Conservation (phyloP, 441 rosid species). For the Gossypium schwendimanii region DNA sequence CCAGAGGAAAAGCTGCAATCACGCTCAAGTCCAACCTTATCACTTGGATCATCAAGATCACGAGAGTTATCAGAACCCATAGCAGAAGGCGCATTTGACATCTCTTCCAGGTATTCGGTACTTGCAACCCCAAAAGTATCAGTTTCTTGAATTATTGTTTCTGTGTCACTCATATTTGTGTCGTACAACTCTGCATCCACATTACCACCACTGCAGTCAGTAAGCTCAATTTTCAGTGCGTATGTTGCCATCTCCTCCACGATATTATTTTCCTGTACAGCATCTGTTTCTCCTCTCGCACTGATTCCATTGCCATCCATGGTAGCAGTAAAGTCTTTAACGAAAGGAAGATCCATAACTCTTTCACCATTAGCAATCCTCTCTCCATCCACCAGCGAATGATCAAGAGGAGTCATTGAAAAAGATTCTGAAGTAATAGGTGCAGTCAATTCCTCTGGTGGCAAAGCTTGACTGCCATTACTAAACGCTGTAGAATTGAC, state of each 20-base stretch:
- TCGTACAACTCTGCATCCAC: constrained; percentile 12
- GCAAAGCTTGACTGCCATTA: neutral
- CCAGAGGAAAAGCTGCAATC: neutral
- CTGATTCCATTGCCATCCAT: neutral
- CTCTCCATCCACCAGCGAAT: constrained; percentile 6
- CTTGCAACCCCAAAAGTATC: neutral
- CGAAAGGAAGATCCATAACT: neutral
- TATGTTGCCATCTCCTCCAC: neutral
- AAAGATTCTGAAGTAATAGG: constrained; percentile 3
- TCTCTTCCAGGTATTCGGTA: neutral
- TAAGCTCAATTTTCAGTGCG: constrained; percentile 2
- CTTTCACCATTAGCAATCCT: constrained; percentile 1
- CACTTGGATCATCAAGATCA: constrained; percentile 4
- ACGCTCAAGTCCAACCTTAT: neutral
- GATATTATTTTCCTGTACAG: constrained; percentile 9
- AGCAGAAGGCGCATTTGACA: neutral
- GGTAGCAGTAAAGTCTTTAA: neutral
- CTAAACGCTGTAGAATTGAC: neutral
- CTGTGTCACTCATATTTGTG: neutral
- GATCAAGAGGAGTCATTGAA: neutral
- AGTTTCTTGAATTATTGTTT: neutral
- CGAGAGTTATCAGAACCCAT: neutral
- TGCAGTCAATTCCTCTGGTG: constrained; percentile 5
- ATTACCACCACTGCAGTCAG: neutral
- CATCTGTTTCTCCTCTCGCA: neutral